Base-by-base conservation (phyloP, 352 stramenopile genomes). In the Paralagenidium karlingii region DNA sequence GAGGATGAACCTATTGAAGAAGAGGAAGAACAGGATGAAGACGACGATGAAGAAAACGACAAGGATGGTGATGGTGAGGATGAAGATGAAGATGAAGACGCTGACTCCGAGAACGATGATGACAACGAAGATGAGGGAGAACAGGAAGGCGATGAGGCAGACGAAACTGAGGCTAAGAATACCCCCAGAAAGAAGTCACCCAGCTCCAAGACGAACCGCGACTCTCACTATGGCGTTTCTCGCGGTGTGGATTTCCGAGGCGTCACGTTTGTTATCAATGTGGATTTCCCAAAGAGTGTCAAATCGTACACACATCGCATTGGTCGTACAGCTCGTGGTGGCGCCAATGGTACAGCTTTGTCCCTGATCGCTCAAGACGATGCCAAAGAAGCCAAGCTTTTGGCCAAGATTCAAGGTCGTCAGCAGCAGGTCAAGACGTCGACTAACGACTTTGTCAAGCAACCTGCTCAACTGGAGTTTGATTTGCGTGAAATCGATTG, bases 261-360 rank as follows among this genome's bases (percentile, higher is more conserved):
- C 45, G 96, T 99, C 24, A 95, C 85, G 20, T 98, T 98, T 63
- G 96, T 99, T 24, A 79, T 99, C 46, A 99, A 99, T 63, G 90
- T 99, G 15, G 95, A 99, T 54, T 96, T 99, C 51, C 96, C 96
- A 2, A 73, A 75, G 19, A 97, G 88, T 42, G 60, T 94, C 18
- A 68, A 82, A 43, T 94, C 91, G 20, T 99, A 99, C 64, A 97
- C 90, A 22, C 96, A 99, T 70, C 83, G 96, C 32, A 96, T 99
- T 46, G 96, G 96, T 11, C 84, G 96, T 47, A 99, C 96, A 11
- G 96, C 94, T 1, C 82, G 96, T 54, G 96, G 91, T 50, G 94
- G 94, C 40, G 83, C 86, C 12, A 94, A 82, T 40, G 96, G 96
- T 30, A 98, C 96, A 16, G 94, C 96, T 6, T 61, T 99, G 28